A percentile compares a stretch with the other conserved stretches of the same genome.
Conservation (phyloP, 148 eudicot species). For the Suaeda aralocaspica region DNA sequence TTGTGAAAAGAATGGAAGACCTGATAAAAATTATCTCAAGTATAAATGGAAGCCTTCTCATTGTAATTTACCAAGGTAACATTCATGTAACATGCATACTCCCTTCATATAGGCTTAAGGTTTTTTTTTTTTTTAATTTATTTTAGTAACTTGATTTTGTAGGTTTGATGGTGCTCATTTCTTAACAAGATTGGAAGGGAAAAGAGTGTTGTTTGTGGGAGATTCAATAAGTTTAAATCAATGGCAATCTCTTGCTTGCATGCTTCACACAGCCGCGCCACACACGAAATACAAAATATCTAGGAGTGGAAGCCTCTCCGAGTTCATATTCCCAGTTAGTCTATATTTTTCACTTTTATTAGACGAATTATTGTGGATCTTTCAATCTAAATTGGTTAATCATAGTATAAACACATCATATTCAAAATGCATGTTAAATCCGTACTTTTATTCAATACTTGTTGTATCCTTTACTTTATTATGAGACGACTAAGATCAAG, state of each 20-base stretch:
- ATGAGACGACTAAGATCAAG: too few species aligned
- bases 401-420: too few species aligned
- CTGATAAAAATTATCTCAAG: constrained; percentile 42
- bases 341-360: background rate
- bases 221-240: constrained; percentile 56
- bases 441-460: too few species aligned
- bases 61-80: constrained; percentile 50
- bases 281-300: constrained; percentile 19
- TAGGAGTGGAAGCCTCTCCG: constrained; percentile 32
- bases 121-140: too few species aligned
- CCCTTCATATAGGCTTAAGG: too few species aligned
- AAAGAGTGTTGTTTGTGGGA: constrained; percentile 50
- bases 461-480: too few species aligned
- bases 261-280: constrained; percentile 40
- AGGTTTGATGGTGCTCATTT: constrained; percentile 32
- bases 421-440: too few species aligned
- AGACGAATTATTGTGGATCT: too few species aligned
- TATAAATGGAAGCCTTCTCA: constrained; percentile 55
- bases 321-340: constrained; percentile 40
- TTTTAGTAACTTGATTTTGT: background rate
- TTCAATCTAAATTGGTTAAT: too few species aligned
- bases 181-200: constrained; percentile 33
- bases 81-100: too few species aligned
- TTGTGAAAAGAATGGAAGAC: constrained; percentile 51
- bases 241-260: constrained; percentile 54